These are phyloP conservation scores for Penicillium brasilianum DNA, from an alignment of 2,329 filamentous ascomycete species.

Conservation along the genomic window DNA sequence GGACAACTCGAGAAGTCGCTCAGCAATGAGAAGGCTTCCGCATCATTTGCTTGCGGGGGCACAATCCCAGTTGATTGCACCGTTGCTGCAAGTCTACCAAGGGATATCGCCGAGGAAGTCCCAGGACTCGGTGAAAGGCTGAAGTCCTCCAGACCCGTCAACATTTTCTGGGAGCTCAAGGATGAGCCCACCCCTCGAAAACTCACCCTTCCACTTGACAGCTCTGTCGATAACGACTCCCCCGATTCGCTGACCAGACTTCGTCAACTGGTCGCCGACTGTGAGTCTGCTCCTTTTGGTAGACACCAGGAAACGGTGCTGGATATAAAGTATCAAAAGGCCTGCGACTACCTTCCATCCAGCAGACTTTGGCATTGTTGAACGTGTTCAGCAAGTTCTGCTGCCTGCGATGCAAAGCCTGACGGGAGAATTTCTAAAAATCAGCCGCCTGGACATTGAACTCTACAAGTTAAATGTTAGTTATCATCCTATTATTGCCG, in stretches of 20 bases:
- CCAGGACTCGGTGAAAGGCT: neutral
- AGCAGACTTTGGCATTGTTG: neutral
- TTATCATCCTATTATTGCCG: too few relatives aligned
- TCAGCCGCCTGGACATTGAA: neutral
- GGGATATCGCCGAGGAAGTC: neutral
- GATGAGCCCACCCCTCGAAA: neutral
- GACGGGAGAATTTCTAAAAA: neutral
- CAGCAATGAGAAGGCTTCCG: conserved; percentile 29
- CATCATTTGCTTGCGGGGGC: conserved; percentile 9
- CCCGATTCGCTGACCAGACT: neutral
- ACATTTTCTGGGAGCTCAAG: neutral
- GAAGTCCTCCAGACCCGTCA: neutral
- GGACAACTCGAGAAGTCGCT: neutral
- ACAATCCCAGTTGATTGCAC: neutral
- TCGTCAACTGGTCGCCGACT: neutral
- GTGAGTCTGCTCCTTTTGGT: neutral
- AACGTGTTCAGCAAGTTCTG: neutral
- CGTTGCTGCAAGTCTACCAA: too few relatives aligned
- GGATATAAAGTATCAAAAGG: neutral
- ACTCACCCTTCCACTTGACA: neutral
- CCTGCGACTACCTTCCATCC: neutral
- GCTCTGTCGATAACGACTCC: neutral
- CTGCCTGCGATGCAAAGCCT: neutral
- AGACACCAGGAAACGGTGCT: neutral
- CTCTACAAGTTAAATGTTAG: neutral